Evolutionary conservation across 2,329 filamentous ascomycete genomes (phyloP).

Genomic region (Cytospora piceae): DNA sequence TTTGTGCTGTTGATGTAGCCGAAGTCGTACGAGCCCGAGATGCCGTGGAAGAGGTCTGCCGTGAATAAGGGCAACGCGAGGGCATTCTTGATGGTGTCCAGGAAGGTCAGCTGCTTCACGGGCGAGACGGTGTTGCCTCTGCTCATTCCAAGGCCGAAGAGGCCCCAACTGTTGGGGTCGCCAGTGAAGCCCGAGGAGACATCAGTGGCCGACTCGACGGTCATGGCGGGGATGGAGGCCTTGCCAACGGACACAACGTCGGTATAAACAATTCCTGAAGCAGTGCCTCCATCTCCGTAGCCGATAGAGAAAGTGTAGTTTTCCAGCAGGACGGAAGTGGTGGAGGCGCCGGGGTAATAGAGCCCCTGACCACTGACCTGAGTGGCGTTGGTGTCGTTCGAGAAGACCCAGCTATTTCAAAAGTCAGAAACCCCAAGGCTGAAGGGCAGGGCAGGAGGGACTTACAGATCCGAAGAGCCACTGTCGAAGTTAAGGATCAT

Average conservation of each 20-base stretch:
- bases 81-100: slow-evolving; percentile 41
- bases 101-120: slow-evolving; percentile 37
- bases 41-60: slow-evolving; percentile 43
- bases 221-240: slow-evolving; percentile 37
- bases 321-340: slow-evolving; percentile 45
- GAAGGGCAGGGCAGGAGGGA: not conserved
- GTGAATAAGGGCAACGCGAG: slow-evolving; percentile 57
- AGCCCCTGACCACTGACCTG: slow-evolving; percentile 55
- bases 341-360: slow-evolving; percentile 54
- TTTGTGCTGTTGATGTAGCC: slow-evolving; percentile 57
- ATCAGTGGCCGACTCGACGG: slow-evolving; percentile 38
- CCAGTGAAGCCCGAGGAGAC: slow-evolving; percentile 36
- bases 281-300: slow-evolving; percentile 67
- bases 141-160: slow-evolving; percentile 38
- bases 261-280: slow-evolving; percentile 64
- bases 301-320: slow-evolving; percentile 44
- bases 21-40: slow-evolving; percentile 56
- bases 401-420: slow-evolving; percentile 61
- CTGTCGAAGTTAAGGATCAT: slow-evolving; percentile 70
- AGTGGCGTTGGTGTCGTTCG: slow-evolving; percentile 52
- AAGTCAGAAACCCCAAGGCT: not conserved
- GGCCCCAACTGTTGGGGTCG: slow-evolving; percentile 34
- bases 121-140: slow-evolving; percentile 39
- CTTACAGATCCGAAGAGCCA: slow-evolving; percentile 63
- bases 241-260: slow-evolving; percentile 65